A percentile compares a stretch with the other conserved stretches of the same genome.
These are phyloP conservation scores for Microcyclospora tardicrescens DNA, from an alignment of 2,329 filamentous ascomycete species.

Conservation along the genomic window DNA sequence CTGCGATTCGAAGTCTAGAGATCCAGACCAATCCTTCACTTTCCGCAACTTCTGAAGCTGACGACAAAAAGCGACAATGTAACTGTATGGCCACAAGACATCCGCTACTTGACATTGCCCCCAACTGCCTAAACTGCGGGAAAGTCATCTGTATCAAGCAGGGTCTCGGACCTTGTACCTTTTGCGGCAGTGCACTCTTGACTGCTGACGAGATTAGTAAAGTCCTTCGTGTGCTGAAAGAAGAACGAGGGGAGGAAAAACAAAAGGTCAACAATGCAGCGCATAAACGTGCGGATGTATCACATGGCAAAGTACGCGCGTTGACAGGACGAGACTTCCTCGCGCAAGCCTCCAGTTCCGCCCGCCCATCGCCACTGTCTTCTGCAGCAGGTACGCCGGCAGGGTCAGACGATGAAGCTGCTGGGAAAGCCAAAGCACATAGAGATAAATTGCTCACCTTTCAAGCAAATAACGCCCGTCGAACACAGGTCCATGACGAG, in stretches of 20 bases:
- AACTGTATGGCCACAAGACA: constrained; percentile 82
- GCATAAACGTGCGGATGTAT: constrained; percentile 54
- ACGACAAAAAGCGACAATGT: constrained; percentile 53
- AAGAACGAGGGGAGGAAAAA: constrained; percentile 75
- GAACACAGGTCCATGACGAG: constrained; percentile 79
- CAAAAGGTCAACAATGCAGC: constrained; percentile 67
- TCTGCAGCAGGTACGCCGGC: constrained; percentile 16
- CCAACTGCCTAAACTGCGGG: constrained; percentile 83
- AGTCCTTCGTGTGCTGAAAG: constrained; percentile 72
- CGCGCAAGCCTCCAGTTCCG: constrained; percentile 20
- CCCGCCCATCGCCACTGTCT: constrained; percentile 24
- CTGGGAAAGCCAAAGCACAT: constrained; percentile 53
- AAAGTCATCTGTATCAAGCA: constrained; percentile 94
- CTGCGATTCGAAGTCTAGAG: constrained; percentile 79
- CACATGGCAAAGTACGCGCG: constrained; percentile 25
- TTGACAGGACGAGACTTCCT: constrained; percentile 26
- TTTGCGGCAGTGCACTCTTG: constrained; percentile 65
- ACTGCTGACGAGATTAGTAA: constrained; percentile 60
- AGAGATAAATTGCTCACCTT: constrained; percentile 69
- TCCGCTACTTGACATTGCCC: constrained; percentile 76
- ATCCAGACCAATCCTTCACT: constrained; percentile 78
- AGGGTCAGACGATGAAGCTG: constrained; percentile 37
- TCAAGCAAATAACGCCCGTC: constrained; percentile 71
- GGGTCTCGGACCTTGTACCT: constrained; percentile 86
- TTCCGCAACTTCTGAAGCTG: constrained; percentile 30